Evolutionary conservation across 768 basidiomycete genomes (phyloP).

Genomic region (Coprinopsis cinerea): DNA sequence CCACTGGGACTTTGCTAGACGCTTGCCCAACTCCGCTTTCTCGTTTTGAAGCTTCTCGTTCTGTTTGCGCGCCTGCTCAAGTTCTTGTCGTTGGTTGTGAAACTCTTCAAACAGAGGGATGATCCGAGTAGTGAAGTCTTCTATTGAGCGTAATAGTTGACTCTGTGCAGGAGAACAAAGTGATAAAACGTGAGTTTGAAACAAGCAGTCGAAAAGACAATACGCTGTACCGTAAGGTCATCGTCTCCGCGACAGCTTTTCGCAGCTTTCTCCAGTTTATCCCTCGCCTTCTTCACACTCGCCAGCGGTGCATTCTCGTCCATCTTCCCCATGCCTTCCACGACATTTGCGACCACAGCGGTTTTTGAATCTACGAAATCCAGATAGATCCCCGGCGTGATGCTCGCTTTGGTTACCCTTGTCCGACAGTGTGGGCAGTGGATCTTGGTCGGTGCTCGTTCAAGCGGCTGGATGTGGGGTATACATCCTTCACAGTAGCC

Average conservation of each 20-base stretch:
- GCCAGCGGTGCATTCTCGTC: slow-evolving; percentile 24
- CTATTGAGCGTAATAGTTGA: slow-evolving; percentile 28
- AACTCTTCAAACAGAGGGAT: slow-evolving; percentile 29
- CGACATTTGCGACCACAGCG: slow-evolving; percentile 18
- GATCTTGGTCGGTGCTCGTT: background rate
- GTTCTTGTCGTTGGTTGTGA: slow-evolving; percentile 24
- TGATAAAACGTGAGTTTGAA: background rate
- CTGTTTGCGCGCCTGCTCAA: slow-evolving; percentile 10
- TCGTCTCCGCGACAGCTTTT: slow-evolving; percentile 19
- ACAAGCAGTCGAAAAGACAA: background rate
- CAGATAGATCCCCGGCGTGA: slow-evolving; percentile 23
- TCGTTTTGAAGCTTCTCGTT: slow-evolving; percentile 9
- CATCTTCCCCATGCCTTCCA: slow-evolving; percentile 31
- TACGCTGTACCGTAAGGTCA: slow-evolving; percentile 21
- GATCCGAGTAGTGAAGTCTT: slow-evolving; percentile 36
- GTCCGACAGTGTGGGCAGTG: slow-evolving; percentile 23
- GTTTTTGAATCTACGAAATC: slow-evolving; percentile 22
- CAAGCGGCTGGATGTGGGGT: slow-evolving; percentile 12
- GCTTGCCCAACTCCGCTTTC: slow-evolving; percentile 12
- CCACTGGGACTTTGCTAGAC: slow-evolving; percentile 13
- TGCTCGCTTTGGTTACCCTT: slow-evolving; percentile 14
- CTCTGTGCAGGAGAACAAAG: no score
- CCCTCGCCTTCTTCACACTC: slow-evolving; percentile 31
- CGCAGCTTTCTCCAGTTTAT: slow-evolving; percentile 27
- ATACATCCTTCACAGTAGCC: slow-evolving; percentile 36